Evolutionary conservation across 2,329 filamentous ascomycete species (phyloP), one percentile per base, ranked within the genome.

Genomic region (Didymella exigua): DNA sequence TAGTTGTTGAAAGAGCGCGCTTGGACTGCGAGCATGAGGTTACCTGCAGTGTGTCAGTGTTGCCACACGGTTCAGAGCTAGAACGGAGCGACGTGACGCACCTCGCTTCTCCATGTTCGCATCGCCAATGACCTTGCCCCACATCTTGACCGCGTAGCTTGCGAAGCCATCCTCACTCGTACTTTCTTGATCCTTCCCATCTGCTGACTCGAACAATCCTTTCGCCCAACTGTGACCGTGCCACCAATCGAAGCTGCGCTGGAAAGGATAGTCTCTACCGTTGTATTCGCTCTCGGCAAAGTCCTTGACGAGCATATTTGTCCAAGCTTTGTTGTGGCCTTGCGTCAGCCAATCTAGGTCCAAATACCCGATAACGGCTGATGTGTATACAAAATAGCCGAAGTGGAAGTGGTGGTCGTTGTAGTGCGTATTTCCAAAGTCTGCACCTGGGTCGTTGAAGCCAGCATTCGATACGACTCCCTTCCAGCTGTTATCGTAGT

Each of bases 201-300:
- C 89, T 50, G 78, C 79, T 31, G 84, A 81, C 58, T 89, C 84
- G 66, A 86, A 90, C 5, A 93, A 76, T 1, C 90, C 90, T 50
- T 91, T 91, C 2, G 93, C 93, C 91, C 93, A 97, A 54, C 89
- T 92, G 80, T 98, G 95, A 2, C 93, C 95, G 68, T 96, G 87
- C 74, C 88, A 98, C 91, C 91, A 97, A 76, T 98, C 95, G 69
- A 97, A 98, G 52, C 81, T 85, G 43, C 95, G 85, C 58, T 84
- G 93, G 63, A 91, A 87, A 0, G 93, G 93, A 74, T 96, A 98
- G 45, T 72, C 69, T 1, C 68, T 44, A 1, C 69, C 67, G 65
- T 86, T 86, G 24, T 82, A 79, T 70, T 96, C 93, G 0, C 92
- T 87, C 74, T 96, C 96, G 40, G 92, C 88, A 43, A 81, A 85